These are phyloP conservation scores for Metschnikowia lochheadii DNA, from an alignment of 805 yeast species.

Conservation along the genomic window DNA sequence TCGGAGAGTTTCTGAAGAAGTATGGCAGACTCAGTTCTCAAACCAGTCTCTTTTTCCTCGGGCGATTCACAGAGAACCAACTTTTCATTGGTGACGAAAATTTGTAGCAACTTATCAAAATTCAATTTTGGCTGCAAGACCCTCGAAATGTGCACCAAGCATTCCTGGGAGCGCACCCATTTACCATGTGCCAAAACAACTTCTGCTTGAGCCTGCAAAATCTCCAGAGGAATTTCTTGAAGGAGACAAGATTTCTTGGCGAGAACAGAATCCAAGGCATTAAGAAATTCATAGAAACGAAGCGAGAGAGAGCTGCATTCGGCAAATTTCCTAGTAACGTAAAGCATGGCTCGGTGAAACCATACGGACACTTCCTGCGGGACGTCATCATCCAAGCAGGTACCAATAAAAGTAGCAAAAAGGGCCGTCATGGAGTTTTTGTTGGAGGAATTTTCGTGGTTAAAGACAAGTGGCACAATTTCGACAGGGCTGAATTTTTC, in stretches of 20 bases:
- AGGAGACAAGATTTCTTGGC: constrained; percentile 17
- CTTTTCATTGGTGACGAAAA: constrained; percentile 51
- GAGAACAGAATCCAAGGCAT: constrained; percentile 16
- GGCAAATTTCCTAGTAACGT: constrained; percentile 61
- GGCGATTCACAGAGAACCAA: constrained; percentile 32
- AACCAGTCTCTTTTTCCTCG: constrained; percentile 11
- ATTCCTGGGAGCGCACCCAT: constrained; percentile 33
- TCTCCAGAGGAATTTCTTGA: constrained; percentile 39
- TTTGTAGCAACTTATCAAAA: constrained; percentile 54
- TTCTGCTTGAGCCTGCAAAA: constrained; percentile 63
- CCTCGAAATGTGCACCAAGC: constrained; percentile 21
- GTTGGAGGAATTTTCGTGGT: constrained; percentile 17
- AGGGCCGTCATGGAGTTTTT: constrained; percentile 27
- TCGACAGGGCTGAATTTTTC: constrained; percentile 10
- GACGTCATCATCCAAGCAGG: constrained; percentile 14
- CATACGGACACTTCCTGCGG: constrained; percentile 38
- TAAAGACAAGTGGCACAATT: constrained; percentile 21
- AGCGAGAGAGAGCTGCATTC: constrained; percentile 34
- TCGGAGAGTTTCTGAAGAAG: constrained; percentile 48
- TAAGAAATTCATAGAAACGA: constrained; percentile 31
- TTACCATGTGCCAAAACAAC: constrained; percentile 43
- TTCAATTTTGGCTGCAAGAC: constrained; percentile 35
- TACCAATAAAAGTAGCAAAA: constrained; percentile 26
- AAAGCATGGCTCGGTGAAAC: constrained; percentile 56
- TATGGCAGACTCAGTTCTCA: constrained; percentile 43